Evolutionary conservation across 371 early-diverging fungal species (phyloP).

Genomic region (Syncephalastrum contaminatum): DNA sequence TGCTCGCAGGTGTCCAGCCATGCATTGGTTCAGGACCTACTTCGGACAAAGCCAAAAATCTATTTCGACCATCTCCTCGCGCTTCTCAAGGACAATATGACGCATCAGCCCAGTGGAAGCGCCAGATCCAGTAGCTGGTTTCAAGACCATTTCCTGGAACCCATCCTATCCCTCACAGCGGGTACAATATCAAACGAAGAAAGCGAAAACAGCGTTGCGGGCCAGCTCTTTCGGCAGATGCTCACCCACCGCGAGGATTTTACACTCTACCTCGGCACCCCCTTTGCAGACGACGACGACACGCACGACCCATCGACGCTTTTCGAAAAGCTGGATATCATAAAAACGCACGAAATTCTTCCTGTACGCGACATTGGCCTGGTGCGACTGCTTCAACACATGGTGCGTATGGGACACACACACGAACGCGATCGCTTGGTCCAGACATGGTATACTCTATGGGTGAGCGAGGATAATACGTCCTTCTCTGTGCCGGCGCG

Average conservation of each 20-base stretch:
- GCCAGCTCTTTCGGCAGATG: constrained; percentile 29
- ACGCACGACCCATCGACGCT: constrained; percentile 3
- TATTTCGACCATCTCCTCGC: constrained; percentile 23
- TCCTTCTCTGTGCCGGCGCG: constrained; percentile 28
- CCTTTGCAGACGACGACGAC: constrained; percentile 3
- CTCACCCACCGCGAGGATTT: constrained; percentile 28
- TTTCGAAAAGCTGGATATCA: constrained; percentile 17
- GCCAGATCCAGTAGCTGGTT: constrained; percentile 32
- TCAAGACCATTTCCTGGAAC: constrained; percentile 27
- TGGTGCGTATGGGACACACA: constrained; percentile 27
- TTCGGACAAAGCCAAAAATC: constrained; percentile 19
- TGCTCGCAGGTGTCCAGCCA: constrained; percentile 27
- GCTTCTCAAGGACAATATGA: constrained; percentile 19
- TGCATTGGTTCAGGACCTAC: constrained; percentile 15
- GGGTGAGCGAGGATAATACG: constrained; percentile 13
- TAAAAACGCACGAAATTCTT: constrained; percentile 26
- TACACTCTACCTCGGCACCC: constrained; percentile 38
- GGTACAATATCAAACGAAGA: constrained; percentile 7
- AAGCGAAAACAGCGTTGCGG: constrained; percentile 18
- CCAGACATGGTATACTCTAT: constrained; percentile 25
- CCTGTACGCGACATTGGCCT: constrained; percentile 27
- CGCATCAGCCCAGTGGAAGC: constrained; percentile 1
- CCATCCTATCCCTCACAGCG: constrained; percentile 23
- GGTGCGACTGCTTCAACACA: constrained; percentile 30
- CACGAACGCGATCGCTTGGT: constrained; percentile 15